Percentiles rank a stretch among this genome's conserved stretches.
Evolutionary conservation across 345 rosid genomes (phyloP).

Genomic region (Euphorbia tirucalli): DNA sequence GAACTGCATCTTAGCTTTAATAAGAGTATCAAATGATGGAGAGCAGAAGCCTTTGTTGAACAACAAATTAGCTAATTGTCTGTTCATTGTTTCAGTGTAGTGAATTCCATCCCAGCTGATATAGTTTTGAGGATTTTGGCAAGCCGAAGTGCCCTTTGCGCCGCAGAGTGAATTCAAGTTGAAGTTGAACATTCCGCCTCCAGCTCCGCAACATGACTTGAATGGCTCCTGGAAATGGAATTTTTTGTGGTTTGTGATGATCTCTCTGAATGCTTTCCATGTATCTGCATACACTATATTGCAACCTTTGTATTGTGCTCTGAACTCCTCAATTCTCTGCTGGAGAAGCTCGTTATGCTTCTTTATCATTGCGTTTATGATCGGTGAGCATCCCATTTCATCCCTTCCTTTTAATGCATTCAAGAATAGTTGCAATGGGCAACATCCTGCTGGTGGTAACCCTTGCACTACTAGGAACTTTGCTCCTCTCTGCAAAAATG

Average conservation of each 20-base stretch:
- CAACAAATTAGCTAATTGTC: slow-evolving; percentile 26
- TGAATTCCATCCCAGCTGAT: slow-evolving; percentile 52
- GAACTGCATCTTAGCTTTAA: slow-evolving; percentile 7
- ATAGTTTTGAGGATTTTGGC: slow-evolving; percentile 21
- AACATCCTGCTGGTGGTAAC: slow-evolving; percentile 44
- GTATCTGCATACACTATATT: slow-evolving; percentile 36
- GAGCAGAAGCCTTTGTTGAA: slow-evolving; percentile 30
- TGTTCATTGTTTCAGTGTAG: slow-evolving; percentile 43
- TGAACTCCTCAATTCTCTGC: slow-evolving; percentile 24
- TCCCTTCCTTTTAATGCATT: slow-evolving; percentile 21
- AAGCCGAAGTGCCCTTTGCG: slow-evolving; percentile 14
- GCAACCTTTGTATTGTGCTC: neutral
- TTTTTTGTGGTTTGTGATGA: slow-evolving; percentile 14
- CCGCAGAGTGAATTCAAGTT: slow-evolving; percentile 35
- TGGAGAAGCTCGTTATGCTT: slow-evolving; percentile 42
- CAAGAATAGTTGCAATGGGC: slow-evolving; percentile 26
- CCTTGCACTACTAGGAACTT: slow-evolving; percentile 45
- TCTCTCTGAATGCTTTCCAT: slow-evolving; percentile 30
- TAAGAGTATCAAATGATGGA: slow-evolving; percentile 31
- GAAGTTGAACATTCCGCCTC: slow-evolving; percentile 38
- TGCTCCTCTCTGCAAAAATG: slow-evolving; percentile 38
- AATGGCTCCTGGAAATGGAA: slow-evolving; percentile 33
- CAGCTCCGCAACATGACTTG: slow-evolving; percentile 45
- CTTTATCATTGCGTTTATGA: slow-evolving; percentile 20
- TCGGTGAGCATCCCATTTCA: slow-evolving; percentile 31